Evolutionary conservation across 805 yeast species (phyloP).

Genomic region (Barnettozyma wickerhamii): DNA sequence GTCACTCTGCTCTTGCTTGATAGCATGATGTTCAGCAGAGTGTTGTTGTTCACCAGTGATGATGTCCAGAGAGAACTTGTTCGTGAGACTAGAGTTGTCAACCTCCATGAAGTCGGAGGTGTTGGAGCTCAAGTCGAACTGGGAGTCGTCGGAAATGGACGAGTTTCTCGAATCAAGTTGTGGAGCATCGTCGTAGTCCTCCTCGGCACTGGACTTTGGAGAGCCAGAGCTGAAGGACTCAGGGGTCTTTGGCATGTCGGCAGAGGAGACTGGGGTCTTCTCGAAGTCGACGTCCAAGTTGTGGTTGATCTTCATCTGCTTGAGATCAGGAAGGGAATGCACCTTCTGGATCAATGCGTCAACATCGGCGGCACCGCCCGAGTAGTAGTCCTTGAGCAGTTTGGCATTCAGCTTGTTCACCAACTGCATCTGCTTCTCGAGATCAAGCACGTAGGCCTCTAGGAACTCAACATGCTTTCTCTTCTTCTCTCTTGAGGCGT

Average conservation of each 20-base stretch:
- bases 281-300: constrained; percentile 14
- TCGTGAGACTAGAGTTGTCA: constrained; percentile 15
- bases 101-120: constrained; percentile 10
- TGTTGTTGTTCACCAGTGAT: constrained; percentile 11
- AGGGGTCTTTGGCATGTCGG: constrained; percentile 24
- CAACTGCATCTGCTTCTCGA: constrained; percentile 23
- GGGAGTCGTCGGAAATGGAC: constrained; percentile 11
- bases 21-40: constrained; percentile 4
- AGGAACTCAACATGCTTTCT: constrained; percentile 84
- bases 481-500: constrained; percentile 95
- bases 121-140: constrained; percentile 5
- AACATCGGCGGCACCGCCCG: constrained; percentile 17
- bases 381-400: constrained; percentile 13
- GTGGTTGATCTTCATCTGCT: constrained; percentile 19
- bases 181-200: constrained; percentile 14
- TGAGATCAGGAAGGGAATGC: constrained; percentile 21
- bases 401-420: constrained; percentile 14
- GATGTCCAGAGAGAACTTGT: constrained; percentile 25
- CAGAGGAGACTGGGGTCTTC: not conserved
- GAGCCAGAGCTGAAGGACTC: constrained; percentile 20
- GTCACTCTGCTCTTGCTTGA: constrained; percentile 13
- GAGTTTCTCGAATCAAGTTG: constrained; percentile 14
- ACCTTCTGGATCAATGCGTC: constrained; percentile 14
- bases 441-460: constrained; percentile 38
- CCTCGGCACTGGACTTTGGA: constrained; percentile 13